Conservation (phyloP, 2,329 filamentous ascomycete species). For the Calonectria pseudoturangicola region DNA sequence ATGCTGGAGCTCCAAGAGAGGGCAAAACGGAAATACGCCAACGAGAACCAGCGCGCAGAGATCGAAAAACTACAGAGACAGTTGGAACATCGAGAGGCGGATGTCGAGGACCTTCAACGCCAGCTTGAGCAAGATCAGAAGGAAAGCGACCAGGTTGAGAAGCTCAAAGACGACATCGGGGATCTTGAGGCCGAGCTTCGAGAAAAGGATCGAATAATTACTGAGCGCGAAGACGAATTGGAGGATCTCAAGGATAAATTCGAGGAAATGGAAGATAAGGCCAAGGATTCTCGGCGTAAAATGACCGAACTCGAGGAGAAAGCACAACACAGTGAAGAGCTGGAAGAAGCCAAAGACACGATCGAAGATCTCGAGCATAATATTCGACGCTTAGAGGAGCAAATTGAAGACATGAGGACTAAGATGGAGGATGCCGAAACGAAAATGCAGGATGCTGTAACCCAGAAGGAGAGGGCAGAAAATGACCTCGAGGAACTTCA, state of each 20-base stretch:
- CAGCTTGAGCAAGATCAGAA: constrained; percentile 75
- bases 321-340: constrained; percentile 69
- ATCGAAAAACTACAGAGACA: constrained; percentile 74
- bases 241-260: constrained; percentile 77
- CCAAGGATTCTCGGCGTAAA: constrained; percentile 72
- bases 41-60: constrained; percentile 80
- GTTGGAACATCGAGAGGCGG: constrained; percentile 75
- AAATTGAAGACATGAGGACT: constrained; percentile 73
- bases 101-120: constrained; percentile 76
- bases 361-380: constrained; percentile 76
- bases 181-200: constrained; percentile 85
- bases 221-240: constrained; percentile 84
- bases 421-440: constrained; percentile 70
- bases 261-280: constrained; percentile 73
- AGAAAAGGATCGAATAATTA: constrained; percentile 83
- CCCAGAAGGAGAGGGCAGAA: constrained; percentile 75
- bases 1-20: constrained; percentile 89
- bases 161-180: constrained; percentile 82
- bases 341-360: constrained; percentile 74
- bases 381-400: constrained; percentile 71
- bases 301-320: constrained; percentile 75
- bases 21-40: constrained; percentile 83
- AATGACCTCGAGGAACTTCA: constrained; percentile 79
- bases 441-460: constrained; percentile 69
- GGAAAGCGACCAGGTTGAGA: constrained; percentile 76